Base-by-base conservation (phyloP, 116 monocot genomes). In the Zostera marina region DNA sequence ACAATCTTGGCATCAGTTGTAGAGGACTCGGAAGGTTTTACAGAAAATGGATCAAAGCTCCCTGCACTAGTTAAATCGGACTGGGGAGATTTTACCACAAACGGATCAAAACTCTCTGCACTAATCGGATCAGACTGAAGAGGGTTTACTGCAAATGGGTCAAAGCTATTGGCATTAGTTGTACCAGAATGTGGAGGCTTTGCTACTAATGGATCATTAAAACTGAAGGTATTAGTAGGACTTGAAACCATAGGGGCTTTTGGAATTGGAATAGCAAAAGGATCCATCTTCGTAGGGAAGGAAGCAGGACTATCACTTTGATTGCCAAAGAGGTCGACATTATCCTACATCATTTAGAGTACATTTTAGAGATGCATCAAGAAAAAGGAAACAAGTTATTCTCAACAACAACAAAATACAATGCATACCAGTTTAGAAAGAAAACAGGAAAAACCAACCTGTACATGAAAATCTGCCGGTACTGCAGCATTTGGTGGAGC, bases 131-230 rank as follows among this genome's bases (percentile, higher is more conserved):
- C 49, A 49, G 20, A 49, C 20, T 20, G 49, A 8, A 17, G 16
- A 20, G 49, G 32, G 32, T 32, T 32, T 32, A 32, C 63, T 25
- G 77, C 86, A 76, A 92, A 92, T 52, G 92, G 92, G 72, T 92
- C 92, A 60, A 74, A 63, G 13, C 16, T 41, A 22, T 56, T 44
- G 21, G 32, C 32, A 32, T 32, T 32, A 0, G 32, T 5, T 32
- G 32, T 32, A 32, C 32, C 32, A 32, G 32, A 32, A 2, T 32
- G 32, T 32, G 32, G 32, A 1, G 32, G 32, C 32, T 32, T 32
- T 32, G 32, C 32, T 32, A 32, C 32, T 32, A 32, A 32, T 32
- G 32, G 32, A 32, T 32, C 32, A 32, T 32, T 5, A 32, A 32
- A 32, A 5, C 32, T 32, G 32, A 5, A 3, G 32, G 2, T 5